phyloP scores from a whole-genome alignment of 805 yeast species.

The Pichia cephalocereana region DNA sequence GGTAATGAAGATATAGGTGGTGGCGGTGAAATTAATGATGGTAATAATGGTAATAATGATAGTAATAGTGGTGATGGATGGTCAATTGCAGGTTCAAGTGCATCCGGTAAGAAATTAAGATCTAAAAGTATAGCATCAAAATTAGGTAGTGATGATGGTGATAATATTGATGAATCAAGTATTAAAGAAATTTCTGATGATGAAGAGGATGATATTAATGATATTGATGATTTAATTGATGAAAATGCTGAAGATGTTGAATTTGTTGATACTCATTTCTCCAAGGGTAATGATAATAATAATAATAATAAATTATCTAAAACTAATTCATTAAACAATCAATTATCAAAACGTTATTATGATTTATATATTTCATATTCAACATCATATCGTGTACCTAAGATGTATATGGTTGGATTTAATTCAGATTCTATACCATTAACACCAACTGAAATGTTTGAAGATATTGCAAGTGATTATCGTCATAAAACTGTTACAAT shows the following conservation, averaged over 20 bases:
- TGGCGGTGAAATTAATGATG: neutral
- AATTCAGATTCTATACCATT: slow-evolving; percentile 77
- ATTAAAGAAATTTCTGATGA: slow-evolving; percentile 10
- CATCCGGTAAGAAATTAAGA: neutral
- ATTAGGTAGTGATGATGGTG: no score
- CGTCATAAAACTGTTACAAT: slow-evolving; percentile 94
- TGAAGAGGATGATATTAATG: slow-evolving; percentile 28
- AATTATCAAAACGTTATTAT: slow-evolving; percentile 53
- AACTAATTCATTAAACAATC: slow-evolving; percentile 24
- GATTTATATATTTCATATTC: slow-evolving; percentile 89
- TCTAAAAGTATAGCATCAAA: neutral
- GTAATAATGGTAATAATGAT: slow-evolving; percentile 1
- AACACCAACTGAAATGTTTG: slow-evolving; percentile 84
- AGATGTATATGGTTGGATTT: slow-evolving; percentile 85
- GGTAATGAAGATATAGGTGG: slow-evolving; percentile 15
- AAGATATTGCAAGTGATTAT: slow-evolving; percentile 86
- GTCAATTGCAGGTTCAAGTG: slow-evolving; percentile 33
- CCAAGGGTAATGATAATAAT: neutral
- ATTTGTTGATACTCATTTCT: slow-evolving; percentile 3
- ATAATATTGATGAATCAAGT: slow-evolving; percentile 1
- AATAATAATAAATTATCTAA: neutral
- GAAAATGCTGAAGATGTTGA: slow-evolving; percentile 29
- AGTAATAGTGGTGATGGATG: slow-evolving; percentile 42
- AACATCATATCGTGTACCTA: slow-evolving; percentile 92
- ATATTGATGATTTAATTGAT: slow-evolving; percentile 30